Conservation (phyloP, 495 filamentous ascomycete species). For the Penicillium herquei region DNA sequence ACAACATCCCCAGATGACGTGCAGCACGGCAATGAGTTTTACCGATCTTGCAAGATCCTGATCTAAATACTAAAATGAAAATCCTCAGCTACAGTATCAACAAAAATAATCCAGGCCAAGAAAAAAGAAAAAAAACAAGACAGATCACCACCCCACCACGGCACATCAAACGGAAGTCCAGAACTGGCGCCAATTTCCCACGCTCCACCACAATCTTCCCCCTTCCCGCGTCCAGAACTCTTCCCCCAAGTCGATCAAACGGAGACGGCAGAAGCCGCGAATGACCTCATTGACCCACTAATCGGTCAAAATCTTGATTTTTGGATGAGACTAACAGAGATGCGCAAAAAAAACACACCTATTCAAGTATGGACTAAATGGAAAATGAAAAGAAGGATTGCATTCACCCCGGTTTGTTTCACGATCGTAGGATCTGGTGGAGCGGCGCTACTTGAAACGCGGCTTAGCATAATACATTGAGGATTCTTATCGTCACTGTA, state of each 20-base stretch:
- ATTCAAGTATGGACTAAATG: neutral
- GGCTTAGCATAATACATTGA: neutral
- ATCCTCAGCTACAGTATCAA: neutral
- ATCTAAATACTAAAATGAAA: neutral
- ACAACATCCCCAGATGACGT: neutral
- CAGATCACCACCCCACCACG: neutral
- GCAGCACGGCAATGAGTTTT: neutral
- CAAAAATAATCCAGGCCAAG: neutral
- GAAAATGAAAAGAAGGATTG: neutral
- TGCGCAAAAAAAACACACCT: neutral
- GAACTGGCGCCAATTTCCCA: neutral
- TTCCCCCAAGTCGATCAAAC: conserved; percentile 21
- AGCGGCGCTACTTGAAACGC: conserved; percentile 11
- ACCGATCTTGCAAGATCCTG: neutral
- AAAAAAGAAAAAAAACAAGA: neutral
- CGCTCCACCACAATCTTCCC: neutral
- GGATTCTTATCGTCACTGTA: no score
- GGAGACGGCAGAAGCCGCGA: conserved; percentile 24
- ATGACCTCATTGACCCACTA: conserved; percentile 27
- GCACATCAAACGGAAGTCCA: neutral
- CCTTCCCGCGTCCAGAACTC: conserved; percentile 1
- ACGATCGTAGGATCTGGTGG: neutral
- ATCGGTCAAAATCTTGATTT: conserved; percentile 23
- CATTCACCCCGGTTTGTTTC: neutral
- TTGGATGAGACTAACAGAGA: neutral